Evolutionary conservation across 768 basidiomycete species (phyloP).

Genomic region (Tylopilus rubrobrunneus): DNA sequence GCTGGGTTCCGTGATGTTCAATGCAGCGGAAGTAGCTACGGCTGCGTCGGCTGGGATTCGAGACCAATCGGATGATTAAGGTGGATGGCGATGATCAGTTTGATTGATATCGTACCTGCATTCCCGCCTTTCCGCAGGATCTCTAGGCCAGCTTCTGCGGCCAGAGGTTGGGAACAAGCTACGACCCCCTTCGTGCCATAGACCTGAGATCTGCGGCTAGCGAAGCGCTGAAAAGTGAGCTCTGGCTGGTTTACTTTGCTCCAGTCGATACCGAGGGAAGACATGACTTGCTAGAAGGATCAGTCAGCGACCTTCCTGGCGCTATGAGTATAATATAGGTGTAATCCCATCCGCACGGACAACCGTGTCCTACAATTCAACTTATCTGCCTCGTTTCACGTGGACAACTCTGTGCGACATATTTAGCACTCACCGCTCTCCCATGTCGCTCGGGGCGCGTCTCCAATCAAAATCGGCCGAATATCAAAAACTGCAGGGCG

Average conservation of each 20-base stretch:
- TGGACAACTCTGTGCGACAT: neutral
- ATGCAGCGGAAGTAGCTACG: constrained; percentile 86
- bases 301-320: neutral
- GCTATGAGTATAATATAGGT: neutral
- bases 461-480: constrained; percentile 69
- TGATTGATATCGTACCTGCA: constrained; percentile 62
- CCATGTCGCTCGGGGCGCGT: constrained; percentile 54
- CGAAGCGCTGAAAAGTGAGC: constrained; percentile 62
- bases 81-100: neutral
- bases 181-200: constrained; percentile 87
- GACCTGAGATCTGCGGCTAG: constrained; percentile 82
- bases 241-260: constrained; percentile 65
- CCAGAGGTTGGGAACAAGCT: constrained; percentile 86
- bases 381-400: constrained; percentile 6
- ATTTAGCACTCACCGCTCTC: constrained; percentile 11
- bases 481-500: constrained; percentile 78
- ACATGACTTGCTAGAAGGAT: constrained; percentile 14
- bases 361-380: constrained; percentile 1
- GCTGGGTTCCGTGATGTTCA: constrained; percentile 89
- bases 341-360: constrained; percentile 1
- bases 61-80: neutral
- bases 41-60: constrained; percentile 75
- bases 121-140: constrained; percentile 92
- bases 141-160: constrained; percentile 87
- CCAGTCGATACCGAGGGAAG: constrained; percentile 45